A percentile compares a stretch with the other conserved stretches of the same genome.
Evolutionary conservation across 148 eudicot genomes (phyloP).

Genomic region (Rhododendron mucronatum): DNA sequence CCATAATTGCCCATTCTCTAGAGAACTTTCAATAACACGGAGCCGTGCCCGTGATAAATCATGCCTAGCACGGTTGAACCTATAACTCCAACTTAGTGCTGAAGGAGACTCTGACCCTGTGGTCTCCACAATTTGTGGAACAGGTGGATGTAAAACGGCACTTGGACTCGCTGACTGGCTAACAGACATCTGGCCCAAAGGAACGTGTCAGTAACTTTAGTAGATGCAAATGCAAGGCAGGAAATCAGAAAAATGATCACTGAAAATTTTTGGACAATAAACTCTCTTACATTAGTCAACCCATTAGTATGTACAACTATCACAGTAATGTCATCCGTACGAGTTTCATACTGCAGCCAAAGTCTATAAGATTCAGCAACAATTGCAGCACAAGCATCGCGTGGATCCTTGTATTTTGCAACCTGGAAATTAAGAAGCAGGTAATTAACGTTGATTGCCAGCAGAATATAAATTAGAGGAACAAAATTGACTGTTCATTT

Average conservation of each 20-base stretch:
- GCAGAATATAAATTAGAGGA: background rate
- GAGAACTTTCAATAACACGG: constrained; percentile 87
- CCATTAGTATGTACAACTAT: constrained; percentile 86
- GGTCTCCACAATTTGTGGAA: constrained; percentile 72
- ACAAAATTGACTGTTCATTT: background rate
- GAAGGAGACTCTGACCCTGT: constrained; percentile 92
- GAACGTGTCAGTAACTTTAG: constrained; percentile 3
- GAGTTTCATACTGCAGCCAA: constrained; percentile 99
- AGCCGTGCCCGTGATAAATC: constrained; percentile 87
- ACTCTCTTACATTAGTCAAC: constrained; percentile 54
- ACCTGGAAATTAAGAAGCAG: constrained; percentile 45
- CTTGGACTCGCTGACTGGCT: constrained; percentile 42
- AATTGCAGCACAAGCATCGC: constrained; percentile 99
- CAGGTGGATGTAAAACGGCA: constrained; percentile 37
- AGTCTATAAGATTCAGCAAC: constrained; percentile 99
- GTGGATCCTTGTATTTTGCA: constrained; percentile 81
- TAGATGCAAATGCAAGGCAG: background rate
- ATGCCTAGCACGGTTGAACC: constrained; percentile 70
- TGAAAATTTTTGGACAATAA: constrained; percentile 1
- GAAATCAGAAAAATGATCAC: background rate
- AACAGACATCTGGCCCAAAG: constrained; percentile 38
- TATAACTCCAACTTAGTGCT: constrained; percentile 48
- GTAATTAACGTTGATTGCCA: background rate
- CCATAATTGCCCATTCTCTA: constrained; percentile 85
- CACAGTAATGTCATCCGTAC: constrained; percentile 96